phyloP scores from a whole-genome alignment of 352 stramenopile genomes.

The Phytophthora vignae region DNA sequence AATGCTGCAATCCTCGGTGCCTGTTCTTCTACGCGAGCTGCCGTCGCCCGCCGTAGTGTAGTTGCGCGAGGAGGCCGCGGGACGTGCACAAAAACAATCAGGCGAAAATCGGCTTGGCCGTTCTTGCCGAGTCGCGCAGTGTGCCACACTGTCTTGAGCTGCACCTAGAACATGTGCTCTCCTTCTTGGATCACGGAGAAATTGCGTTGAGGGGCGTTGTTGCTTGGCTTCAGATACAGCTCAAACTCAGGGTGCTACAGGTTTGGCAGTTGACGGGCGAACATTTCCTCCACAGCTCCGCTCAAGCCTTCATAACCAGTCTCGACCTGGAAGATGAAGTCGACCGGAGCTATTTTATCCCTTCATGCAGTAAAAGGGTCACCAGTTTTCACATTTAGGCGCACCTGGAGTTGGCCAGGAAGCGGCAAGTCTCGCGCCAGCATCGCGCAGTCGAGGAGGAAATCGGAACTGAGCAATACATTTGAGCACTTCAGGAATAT shows the following conservation, averaged over 20 bases:
- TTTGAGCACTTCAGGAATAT: background rate
- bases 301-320: background rate
- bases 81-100: background rate
- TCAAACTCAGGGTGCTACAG: background rate
- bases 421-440: background rate
- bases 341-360: background rate
- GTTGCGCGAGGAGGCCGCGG: background rate
- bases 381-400: background rate
- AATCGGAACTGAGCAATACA: background rate
- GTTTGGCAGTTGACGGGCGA: background rate
- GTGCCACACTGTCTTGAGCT: background rate
- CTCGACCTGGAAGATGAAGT: background rate
- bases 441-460: background rate
- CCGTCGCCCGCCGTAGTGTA: background rate
- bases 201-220: background rate
- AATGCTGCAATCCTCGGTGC: background rate
- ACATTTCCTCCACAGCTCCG: background rate
- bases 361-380: background rate
- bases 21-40: background rate
- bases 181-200: background rate
- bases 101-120: background rate
- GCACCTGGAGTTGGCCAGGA: background rate
- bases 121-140: background rate
- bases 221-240: background rate
- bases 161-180: background rate